phyloP scores from a whole-genome alignment of 306 rosid genomes.

The Luffa acutangula region DNA sequence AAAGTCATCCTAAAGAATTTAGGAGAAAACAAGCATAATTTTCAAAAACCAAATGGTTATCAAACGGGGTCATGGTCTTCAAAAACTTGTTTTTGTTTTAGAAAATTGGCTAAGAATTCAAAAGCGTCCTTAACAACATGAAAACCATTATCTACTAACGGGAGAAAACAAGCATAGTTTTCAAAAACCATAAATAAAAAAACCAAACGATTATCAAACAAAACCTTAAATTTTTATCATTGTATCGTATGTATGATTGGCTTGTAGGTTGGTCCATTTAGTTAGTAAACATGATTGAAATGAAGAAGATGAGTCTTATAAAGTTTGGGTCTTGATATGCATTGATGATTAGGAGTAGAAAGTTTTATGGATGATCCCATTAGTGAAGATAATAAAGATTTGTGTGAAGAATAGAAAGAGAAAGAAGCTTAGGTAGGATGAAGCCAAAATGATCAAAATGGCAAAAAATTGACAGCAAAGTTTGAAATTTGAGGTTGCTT shows the following conservation, averaged over 20 bases:
- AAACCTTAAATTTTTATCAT: too few relatives aligned
- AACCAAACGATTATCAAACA: too few relatives aligned
- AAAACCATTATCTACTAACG: too few relatives aligned
- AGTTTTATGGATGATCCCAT: neutral
- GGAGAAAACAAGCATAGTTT: too few relatives aligned
- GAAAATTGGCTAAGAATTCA: too few relatives aligned
- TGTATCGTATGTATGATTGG: neutral
- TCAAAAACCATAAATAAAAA: too few relatives aligned
- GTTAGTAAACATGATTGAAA: neutral
- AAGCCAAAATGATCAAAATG: neutral
- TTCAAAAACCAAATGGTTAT: too few relatives aligned
- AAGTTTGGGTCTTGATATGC: neutral
- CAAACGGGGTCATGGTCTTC: too few relatives aligned
- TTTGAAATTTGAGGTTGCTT: slow-evolving; percentile 6
- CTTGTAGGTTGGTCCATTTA: neutral
- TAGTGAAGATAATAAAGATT: neutral
- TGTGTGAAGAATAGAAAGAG: neutral
- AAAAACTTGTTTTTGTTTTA: too few relatives aligned
- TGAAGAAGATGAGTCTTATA: neutral
- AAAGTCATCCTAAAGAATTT: too few relatives aligned
- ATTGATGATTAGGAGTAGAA: neutral
- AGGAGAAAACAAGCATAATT: too few relatives aligned
- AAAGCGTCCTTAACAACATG: too few relatives aligned
- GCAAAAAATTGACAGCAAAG: neutral
- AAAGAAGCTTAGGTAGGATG: neutral